Conservation (phyloP, 108 stramenopile species). For the Cyclotella kingstonii region DNA sequence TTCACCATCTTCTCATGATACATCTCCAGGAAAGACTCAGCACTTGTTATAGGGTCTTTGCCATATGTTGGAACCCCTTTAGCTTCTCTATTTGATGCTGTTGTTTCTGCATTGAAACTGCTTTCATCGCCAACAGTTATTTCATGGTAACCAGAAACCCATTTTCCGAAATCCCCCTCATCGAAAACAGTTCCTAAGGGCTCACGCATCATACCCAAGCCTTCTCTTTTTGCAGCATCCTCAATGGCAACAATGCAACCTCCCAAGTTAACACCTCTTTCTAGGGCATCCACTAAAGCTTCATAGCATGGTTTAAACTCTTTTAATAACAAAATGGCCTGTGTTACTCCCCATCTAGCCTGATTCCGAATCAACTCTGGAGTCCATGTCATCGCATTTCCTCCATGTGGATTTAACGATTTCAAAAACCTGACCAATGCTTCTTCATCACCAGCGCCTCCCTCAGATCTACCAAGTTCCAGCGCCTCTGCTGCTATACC, state of each 20-base stretch:
- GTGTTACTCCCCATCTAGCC: slow-evolving; percentile 84
- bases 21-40: slow-evolving; percentile 38
- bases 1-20: slow-evolving; percentile 37
- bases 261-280: slow-evolving; percentile 71
- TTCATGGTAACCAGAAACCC: slow-evolving; percentile 41
- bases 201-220: slow-evolving; percentile 46
- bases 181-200: slow-evolving; percentile 71
- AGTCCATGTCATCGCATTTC: slow-evolving; percentile 56
- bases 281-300: slow-evolving; percentile 80
- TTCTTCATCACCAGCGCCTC: slow-evolving; percentile 91
- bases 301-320: slow-evolving; percentile 83
- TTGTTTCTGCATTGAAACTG: too few species aligned
- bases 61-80: slow-evolving; percentile 45
- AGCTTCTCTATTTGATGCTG: slow-evolving; percentile 6
- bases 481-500: slow-evolving; percentile 94
- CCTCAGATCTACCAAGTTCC: slow-evolving; percentile 78
- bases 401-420: slow-evolving; percentile 48
- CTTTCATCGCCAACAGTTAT: too few species aligned
- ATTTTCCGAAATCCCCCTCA: slow-evolving; percentile 53
- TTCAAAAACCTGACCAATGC: slow-evolving; percentile 75
- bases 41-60: slow-evolving; percentile 37
- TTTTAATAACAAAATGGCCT: slow-evolving; percentile 71
- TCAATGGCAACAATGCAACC: slow-evolving; percentile 86
- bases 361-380: slow-evolving; percentile 70
- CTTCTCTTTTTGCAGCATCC: slow-evolving; percentile 60